Evolutionary conservation across 805 yeast genomes (phyloP), one percentile per base, ranked within the genome.

Genomic region (Suhomyces sp.): DNA sequence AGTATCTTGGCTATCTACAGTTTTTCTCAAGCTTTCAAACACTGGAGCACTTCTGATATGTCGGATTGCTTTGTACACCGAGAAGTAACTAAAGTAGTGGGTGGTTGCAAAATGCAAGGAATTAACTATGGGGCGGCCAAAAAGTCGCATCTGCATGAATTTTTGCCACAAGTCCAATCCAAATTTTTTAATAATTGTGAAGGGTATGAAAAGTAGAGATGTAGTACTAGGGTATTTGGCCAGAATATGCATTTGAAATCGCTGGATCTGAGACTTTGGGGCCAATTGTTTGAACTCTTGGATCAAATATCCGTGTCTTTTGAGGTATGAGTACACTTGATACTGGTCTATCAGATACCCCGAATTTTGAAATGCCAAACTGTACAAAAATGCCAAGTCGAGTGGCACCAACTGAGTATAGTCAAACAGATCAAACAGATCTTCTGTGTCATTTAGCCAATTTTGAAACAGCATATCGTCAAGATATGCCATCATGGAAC

Each of bases 281-380:
- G 13, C 17, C 47, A 40, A 33, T 17, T 22, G 46, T 33, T 46
- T 52, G 51, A 37, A 60, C 22, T 62, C 66, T 43, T 60, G 65
- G 15, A 72, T 87, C 19, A 87, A 77, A 62, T 86, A 92, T 0
- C 97, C 97, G 48, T 83, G 77, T 62, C 96, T 79, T 59, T 86
- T 87, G 60, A 92, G 71, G 52, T 87, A 78, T 0, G 92, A 78
- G 67, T 85, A 93, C 0, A 87, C 91, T 43, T 81, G 82, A 56
- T 83, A 85, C 47, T 72, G 68, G 53, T 85, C 86, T 24, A 83
- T 57, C 37, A 75, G 77, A 19, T 72, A 72, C 15, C 70, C 45
- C 8, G 57, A 39, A 20, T 48, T 67, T 15, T 65, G 59, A 45
- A 85, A 73, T 12, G 82, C 75, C 15, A 78, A 63, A 0, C 85